Evolutionary conservation across 805 yeast genomes (phyloP).

Genomic region (Nakazawaea wickerhamii): DNA sequence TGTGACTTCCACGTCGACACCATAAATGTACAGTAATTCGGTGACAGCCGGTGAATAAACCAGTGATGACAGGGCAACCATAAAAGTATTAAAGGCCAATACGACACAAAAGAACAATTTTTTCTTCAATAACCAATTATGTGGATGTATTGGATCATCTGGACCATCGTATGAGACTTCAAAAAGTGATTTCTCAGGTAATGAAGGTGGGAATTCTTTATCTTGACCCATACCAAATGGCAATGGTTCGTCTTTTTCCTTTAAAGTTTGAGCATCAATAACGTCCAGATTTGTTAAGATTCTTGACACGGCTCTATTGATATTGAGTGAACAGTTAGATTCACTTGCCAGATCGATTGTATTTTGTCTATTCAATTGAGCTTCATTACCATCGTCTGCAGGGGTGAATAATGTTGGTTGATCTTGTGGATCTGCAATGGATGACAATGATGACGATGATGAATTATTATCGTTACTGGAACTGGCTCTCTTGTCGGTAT

Average conservation of each 20-base stretch:
- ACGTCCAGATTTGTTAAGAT: slow-evolving; percentile 34
- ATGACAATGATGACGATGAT: not conserved
- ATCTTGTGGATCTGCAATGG: not conserved
- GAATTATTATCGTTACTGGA: not conserved
- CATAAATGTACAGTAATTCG: slow-evolving; percentile 43
- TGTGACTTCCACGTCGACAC: slow-evolving; percentile 63
- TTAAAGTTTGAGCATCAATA: slow-evolving; percentile 1
- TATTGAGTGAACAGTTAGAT: slow-evolving; percentile 5
- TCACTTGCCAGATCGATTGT: not conserved
- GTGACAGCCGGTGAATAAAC: slow-evolving; percentile 61
- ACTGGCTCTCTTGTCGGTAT: not conserved
- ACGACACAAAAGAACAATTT: slow-evolving; percentile 39
- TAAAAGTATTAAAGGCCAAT: slow-evolving; percentile 38
- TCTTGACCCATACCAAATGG: slow-evolving; percentile 65
- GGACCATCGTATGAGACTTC: slow-evolving; percentile 74
- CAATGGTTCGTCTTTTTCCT: slow-evolving; percentile 18
- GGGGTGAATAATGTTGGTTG: not conserved
- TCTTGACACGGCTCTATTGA: slow-evolving; percentile 33
- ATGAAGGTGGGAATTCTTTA: slow-evolving; percentile 55
- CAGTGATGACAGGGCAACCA: slow-evolving; percentile 73
- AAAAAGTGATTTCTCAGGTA: slow-evolving; percentile 51
- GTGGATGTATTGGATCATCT: slow-evolving; percentile 75
- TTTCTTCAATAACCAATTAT: slow-evolving; percentile 57
- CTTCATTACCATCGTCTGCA: not conserved
- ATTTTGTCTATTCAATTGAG: not conserved